Conservation (phyloP, 2,329 filamentous ascomycete genomes). For the Fusarium heterosporum region DNA sequence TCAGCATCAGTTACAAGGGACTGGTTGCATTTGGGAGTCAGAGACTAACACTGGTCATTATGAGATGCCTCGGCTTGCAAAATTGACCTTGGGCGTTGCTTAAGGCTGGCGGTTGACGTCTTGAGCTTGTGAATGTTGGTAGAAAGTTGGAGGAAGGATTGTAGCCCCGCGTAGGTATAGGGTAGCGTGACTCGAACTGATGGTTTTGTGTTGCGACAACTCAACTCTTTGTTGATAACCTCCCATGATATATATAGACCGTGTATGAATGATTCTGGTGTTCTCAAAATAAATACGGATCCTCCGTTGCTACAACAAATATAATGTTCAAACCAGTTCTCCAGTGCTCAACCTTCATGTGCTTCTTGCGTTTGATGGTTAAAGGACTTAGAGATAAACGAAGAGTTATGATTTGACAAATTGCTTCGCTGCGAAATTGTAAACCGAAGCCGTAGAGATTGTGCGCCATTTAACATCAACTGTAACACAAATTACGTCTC, state of each 20-base stretch:
- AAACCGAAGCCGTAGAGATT: no score
- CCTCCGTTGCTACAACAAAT: no score
- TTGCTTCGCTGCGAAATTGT: no score
- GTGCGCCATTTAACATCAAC: no score
- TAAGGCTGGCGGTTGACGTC: constrained; percentile 2
- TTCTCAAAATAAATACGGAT: neutral
- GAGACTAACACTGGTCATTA: constrained; percentile 44
- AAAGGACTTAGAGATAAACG: no score
- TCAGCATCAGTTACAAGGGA: constrained; percentile 43
- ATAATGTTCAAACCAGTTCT: no score
- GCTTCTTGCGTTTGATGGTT: no score
- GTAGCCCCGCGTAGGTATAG: constrained; percentile 23
- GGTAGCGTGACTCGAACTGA: constrained; percentile 14
- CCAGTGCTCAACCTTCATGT: no score
- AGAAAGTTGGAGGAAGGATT: constrained; percentile 1
- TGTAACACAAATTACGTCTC: no score
- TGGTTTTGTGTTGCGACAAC: neutral
- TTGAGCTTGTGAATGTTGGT: constrained; percentile 8
- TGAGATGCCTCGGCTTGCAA: constrained; percentile 12
- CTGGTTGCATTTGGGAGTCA: neutral
- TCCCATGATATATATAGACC: neutral
- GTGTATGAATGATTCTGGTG: neutral
- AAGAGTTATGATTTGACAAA: no score
- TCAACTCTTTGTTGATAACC: neutral
- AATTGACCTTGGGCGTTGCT: constrained; percentile 6